These are phyloP conservation scores for Pythium rhizo-oryzae DNA, from an alignment of 352 stramenopile species.

Conservation along the genomic window DNA sequence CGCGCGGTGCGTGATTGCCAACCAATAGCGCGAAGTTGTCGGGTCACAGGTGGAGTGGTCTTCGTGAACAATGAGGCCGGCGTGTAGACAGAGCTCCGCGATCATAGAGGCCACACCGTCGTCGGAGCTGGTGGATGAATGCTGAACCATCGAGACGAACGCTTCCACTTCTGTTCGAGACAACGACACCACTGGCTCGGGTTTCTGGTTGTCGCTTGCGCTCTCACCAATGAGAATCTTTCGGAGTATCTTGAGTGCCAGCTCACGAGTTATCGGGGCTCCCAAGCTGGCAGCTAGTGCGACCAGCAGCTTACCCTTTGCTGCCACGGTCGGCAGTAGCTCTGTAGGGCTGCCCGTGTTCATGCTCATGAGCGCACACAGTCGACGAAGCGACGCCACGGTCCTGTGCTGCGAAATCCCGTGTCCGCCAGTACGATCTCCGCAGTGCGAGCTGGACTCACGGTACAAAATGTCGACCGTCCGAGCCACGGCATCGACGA, in stretches of 20 bases:
- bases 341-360: not conserved
- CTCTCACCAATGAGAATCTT: not conserved
- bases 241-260: constrained; percentile 4
- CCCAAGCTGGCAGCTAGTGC: not conserved
- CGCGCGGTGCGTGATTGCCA: not conserved
- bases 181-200: constrained; percentile 2
- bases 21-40: not conserved
- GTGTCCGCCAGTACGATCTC: not conserved
- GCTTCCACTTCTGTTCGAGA: constrained; percentile 1
- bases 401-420: constrained; percentile 1
- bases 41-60: not conserved
- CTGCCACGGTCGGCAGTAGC: not conserved
- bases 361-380: constrained; percentile 18
- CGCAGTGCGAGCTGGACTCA: not conserved
- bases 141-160: constrained; percentile 15
- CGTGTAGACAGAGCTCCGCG: constrained; percentile 6
- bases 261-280: not conserved
- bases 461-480: constrained; percentile 11
- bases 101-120: not conserved
- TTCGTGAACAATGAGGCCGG: not conserved
- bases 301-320: constrained; percentile 22
- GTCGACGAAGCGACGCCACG: not conserved
- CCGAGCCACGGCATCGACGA: not conserved
- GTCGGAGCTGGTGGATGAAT: not conserved
- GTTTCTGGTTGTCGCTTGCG: not conserved